Base-by-base conservation (phyloP, 2,329 filamentous ascomycete species). In the Claviceps sp. region DNA sequence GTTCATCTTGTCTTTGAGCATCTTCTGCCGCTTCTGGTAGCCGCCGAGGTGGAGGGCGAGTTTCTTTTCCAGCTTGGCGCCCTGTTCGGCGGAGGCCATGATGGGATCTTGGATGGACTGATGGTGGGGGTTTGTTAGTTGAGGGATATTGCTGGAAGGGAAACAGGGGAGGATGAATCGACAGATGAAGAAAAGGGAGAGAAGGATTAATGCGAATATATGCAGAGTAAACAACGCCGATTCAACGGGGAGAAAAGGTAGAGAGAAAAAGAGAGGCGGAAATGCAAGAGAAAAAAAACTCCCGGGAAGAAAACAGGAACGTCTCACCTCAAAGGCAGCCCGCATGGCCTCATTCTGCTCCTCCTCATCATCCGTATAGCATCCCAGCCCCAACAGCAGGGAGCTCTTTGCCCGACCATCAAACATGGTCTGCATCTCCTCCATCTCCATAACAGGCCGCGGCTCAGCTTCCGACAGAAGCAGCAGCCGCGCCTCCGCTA, bases 41-140 rank as follows among this genome's bases (percentile, higher is more conserved):
- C 93, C 93, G 24, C 90, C 90, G 2, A 95, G 81, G 61, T 93
- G 84, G 51, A 95, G 75, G 0, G 77, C 75, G n/a, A 98, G 78
- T 69, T 93, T 96, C 78, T 95, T 95, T 69, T 97, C 90, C 1
- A 95, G 73, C 68, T 91, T 94, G 64, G 89, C 88, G 51, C 87
- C 87, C 53, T 84, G 78, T 59, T 91, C 84, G 2, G 90, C 93
- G 0, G 82, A 81, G 2, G 77, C 72, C 59, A 87, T 77, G 56
- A 95, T 85, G 7, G 78, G 74, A 47, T 87, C 79, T 67, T 93
- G 86, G 1, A 89, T 78, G 46, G 76, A 76, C 82, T 86, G 52
- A 49, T 13, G 17, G 17, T 13, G 24, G 17, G 17, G 14, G n/a
- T 34, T 24, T n/a, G 14, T 8, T 39, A 6, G 8, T 17, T 26